phyloP scores from a whole-genome alignment of 1,284 basidiomycete species.

The Erythrobasidium hasegawianum region DNA sequence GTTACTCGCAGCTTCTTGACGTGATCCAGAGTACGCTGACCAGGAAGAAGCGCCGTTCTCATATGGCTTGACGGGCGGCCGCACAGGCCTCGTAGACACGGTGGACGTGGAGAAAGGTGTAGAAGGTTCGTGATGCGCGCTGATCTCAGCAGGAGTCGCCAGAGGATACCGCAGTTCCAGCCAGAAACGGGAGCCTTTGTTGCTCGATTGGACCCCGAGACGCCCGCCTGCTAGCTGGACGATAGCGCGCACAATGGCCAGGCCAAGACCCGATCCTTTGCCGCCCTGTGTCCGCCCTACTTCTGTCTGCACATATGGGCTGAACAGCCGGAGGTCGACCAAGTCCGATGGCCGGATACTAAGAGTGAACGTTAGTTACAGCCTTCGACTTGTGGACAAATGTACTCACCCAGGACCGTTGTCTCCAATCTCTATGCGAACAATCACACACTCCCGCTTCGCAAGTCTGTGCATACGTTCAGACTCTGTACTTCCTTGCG shows the following conservation, averaged over 20 bases:
- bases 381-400: too few relatives aligned
- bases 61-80: slow-evolving; percentile 32
- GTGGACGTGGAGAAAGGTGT: slow-evolving; percentile 11
- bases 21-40: slow-evolving; percentile 23
- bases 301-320: slow-evolving; percentile 49
- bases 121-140: slow-evolving; percentile 10
- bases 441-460: slow-evolving; percentile 21
- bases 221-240: slow-evolving; percentile 76
- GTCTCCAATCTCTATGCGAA: slow-evolving; percentile 31
- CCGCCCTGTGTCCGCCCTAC: slow-evolving; percentile 66
- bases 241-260: slow-evolving; percentile 76
- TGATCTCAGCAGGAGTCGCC: slow-evolving; percentile 21
- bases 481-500: slow-evolving; percentile 7
- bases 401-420: slow-evolving; percentile 18
- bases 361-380: too few relatives aligned
- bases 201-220: slow-evolving; percentile 57
- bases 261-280: slow-evolving; percentile 52
- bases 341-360: slow-evolving; percentile 24
- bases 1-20: slow-evolving; percentile 6
- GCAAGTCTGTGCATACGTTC: not conserved
- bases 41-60: slow-evolving; percentile 26
- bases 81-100: slow-evolving; percentile 9
- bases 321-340: slow-evolving; percentile 26
- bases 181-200: slow-evolving; percentile 62
- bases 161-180: slow-evolving; percentile 55